phyloP scores from a whole-genome alignment of 148 eudicot species.

The Rheum nobile region DNA sequence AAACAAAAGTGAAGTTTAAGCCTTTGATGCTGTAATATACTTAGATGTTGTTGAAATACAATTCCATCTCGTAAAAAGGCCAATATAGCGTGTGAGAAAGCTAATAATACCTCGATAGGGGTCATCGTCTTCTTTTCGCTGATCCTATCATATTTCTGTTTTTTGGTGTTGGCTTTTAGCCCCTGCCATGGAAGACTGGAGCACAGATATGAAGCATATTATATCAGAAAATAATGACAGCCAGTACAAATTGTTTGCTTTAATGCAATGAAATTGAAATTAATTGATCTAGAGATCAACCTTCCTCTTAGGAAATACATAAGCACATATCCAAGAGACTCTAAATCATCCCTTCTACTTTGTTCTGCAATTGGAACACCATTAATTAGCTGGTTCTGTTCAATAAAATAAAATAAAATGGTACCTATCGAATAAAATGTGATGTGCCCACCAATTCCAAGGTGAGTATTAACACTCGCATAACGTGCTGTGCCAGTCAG shows the following conservation, averaged over 20 bases:
- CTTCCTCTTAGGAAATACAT: slow-evolving; percentile 98
- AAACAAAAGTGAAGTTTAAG: not conserved
- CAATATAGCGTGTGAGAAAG: slow-evolving; percentile 3
- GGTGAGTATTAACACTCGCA: slow-evolving; percentile 76
- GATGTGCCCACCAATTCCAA: slow-evolving; percentile 53
- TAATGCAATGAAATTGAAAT: not conserved
- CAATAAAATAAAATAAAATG: not conserved
- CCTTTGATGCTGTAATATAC: not conserved
- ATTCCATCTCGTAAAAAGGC: not conserved
- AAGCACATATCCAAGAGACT: slow-evolving; percentile 94
- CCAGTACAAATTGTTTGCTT: not conserved
- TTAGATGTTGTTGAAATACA: not conserved
- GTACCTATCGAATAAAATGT: not conserved
- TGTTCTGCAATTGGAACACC: slow-evolving; percentile 50
- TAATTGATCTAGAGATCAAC: slow-evolving; percentile 20
- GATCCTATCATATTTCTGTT: slow-evolving; percentile 96
- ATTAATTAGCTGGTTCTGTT: not conserved
- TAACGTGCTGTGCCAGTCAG: slow-evolving; percentile 79
- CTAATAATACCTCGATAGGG: slow-evolving; percentile 64
- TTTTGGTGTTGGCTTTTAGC: slow-evolving; percentile 82
- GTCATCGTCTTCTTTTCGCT: slow-evolving; percentile 96
- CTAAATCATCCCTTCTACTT: slow-evolving; percentile 97
- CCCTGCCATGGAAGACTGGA: slow-evolving; percentile 99
- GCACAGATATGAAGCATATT: slow-evolving; percentile 11
- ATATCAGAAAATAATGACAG: slow-evolving; percentile 8